Percentiles rank a stretch among this genome's conserved stretches.
phyloP scores from a whole-genome alignment of 2,329 filamentous ascomycete genomes.

The Rutstroemia sydowiana region DNA sequence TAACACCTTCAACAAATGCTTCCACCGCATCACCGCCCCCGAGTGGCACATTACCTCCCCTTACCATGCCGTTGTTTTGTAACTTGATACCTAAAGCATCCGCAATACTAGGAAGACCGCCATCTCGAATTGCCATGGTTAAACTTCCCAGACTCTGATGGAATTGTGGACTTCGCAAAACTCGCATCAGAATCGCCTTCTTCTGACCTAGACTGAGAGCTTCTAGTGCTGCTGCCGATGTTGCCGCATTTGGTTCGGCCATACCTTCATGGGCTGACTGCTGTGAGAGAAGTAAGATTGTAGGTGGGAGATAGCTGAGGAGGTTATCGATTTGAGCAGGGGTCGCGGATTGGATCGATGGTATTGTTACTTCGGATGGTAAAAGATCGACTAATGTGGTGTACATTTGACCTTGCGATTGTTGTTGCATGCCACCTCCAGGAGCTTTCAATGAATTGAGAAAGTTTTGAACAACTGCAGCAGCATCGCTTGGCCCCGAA shows the following conservation, averaged over 20 bases:
- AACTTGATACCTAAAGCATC: conserved; percentile 78
- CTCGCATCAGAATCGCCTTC: conserved; percentile 69
- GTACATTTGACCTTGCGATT: conserved; percentile 56
- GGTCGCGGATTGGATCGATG: conserved; percentile 53
- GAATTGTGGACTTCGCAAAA: conserved; percentile 85
- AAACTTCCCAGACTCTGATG: conserved; percentile 77
- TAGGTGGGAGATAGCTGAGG: conserved; percentile 69
- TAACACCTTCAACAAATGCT: conserved; percentile 85
- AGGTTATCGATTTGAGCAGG: conserved; percentile 66
- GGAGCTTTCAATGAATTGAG: conserved; percentile 67
- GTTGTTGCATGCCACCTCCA: conserved; percentile 34
- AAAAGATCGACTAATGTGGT: conserved; percentile 84
- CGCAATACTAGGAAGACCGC: conserved; percentile 81
- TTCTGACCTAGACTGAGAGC: conserved; percentile 71
- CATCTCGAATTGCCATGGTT: conserved; percentile 82
- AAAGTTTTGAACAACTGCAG: conserved; percentile 78
- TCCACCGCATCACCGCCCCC: conserved; percentile 85
- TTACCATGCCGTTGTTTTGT: conserved; percentile 75
- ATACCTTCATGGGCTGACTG: conserved; percentile 53
- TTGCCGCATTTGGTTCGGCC: conserved; percentile 60
- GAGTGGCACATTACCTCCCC: conserved; percentile 71
- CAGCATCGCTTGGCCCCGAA: conserved; percentile 57
- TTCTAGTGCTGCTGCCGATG: conserved; percentile 64
- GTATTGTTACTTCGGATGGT: conserved; percentile 67
- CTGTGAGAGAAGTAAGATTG: conserved; percentile 69